These are phyloP conservation scores for Diaporthe eres DNA, from an alignment of 2,329 filamentous ascomycete genomes.

Conservation along the genomic window DNA sequence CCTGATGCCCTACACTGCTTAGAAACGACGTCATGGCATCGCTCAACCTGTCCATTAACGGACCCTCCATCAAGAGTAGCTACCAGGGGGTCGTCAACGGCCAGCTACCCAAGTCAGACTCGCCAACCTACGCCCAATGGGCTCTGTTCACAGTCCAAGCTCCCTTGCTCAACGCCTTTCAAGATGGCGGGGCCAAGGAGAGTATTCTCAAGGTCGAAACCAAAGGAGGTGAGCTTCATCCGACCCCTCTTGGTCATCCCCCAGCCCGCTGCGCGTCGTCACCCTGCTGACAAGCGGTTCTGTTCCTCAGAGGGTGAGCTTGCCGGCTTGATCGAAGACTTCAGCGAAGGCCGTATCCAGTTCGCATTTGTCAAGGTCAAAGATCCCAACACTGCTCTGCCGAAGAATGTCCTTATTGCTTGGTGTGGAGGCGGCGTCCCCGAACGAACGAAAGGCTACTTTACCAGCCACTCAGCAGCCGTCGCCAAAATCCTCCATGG, in stretches of 20 bases:
- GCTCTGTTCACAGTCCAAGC: conserved; percentile 94
- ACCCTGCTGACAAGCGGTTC: conserved; percentile 40
- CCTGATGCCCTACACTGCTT: conserved; percentile 40
- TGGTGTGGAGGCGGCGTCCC: conserved; percentile 99
- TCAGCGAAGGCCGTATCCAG: conserved; percentile 96
- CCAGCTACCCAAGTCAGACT: conserved; percentile 67
- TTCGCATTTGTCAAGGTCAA: conserved; percentile 98
- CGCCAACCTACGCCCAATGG: conserved; percentile 91
- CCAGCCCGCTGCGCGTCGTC: background rate
- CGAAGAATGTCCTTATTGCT: conserved; percentile 93
- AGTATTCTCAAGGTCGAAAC: conserved; percentile 95
- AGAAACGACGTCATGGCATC: conserved; percentile 74
- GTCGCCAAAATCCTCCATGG: conserved; percentile 95
- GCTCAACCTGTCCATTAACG: conserved; percentile 84
- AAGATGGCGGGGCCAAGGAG: conserved; percentile 88
- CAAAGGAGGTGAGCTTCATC: conserved; percentile 78
- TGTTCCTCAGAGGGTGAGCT: conserved; percentile 83
- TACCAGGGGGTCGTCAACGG: conserved; percentile 73
- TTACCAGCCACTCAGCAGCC: conserved; percentile 91
- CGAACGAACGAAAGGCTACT: conserved; percentile 98
- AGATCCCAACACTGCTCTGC: conserved; percentile 89
- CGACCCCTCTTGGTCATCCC: conserved; percentile 18
- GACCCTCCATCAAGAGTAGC: conserved; percentile 87
- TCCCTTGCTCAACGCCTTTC: conserved; percentile 92
- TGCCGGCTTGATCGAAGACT: conserved; percentile 90